Evolutionary conservation across 768 basidiomycete species (phyloP).

Genomic region (Panus rudis): DNA sequence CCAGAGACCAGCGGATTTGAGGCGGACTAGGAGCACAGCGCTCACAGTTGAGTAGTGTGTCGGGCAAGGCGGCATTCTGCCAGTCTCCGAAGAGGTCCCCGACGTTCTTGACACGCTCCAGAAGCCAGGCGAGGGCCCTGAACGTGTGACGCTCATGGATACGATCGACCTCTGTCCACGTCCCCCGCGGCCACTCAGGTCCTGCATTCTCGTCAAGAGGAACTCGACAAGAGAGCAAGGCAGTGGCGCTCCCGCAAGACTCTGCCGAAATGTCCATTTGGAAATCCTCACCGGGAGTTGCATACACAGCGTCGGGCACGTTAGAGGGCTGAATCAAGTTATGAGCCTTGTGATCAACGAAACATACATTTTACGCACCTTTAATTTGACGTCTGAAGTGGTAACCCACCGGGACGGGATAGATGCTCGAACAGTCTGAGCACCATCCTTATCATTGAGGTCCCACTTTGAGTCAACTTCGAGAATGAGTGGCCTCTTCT

Average conservation of each 20-base stretch:
- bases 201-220: slow-evolving; percentile 66
- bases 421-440: slow-evolving; percentile 46
- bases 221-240: slow-evolving; percentile 71
- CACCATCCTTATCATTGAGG: slow-evolving; percentile 46
- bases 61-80: slow-evolving; percentile 46
- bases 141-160: slow-evolving; percentile 80
- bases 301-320: slow-evolving; percentile 52
- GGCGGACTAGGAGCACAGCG: slow-evolving; percentile 81
- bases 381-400: slow-evolving; percentile 40
- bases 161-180: slow-evolving; percentile 80
- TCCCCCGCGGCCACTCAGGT: slow-evolving; percentile 67
- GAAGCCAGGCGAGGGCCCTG: slow-evolving; percentile 77
- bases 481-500: slow-evolving; percentile 71
- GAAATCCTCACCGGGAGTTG: slow-evolving; percentile 50
- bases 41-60: slow-evolving; percentile 44
- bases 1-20: slow-evolving; percentile 64
- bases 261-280: slow-evolving; percentile 46
- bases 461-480: slow-evolving; percentile 74
- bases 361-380: slow-evolving; percentile 35
- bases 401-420: slow-evolving; percentile 63
- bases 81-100: slow-evolving; percentile 60
- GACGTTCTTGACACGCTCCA: slow-evolving; percentile 75
- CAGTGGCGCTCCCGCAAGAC: slow-evolving; percentile 68
- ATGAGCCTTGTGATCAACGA: not conserved
- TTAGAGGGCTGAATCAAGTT: slow-evolving; percentile 39